These are phyloP conservation scores for Monascus ruber DNA, from an alignment of 2,329 filamentous ascomycete species.

Conservation along the genomic window DNA sequence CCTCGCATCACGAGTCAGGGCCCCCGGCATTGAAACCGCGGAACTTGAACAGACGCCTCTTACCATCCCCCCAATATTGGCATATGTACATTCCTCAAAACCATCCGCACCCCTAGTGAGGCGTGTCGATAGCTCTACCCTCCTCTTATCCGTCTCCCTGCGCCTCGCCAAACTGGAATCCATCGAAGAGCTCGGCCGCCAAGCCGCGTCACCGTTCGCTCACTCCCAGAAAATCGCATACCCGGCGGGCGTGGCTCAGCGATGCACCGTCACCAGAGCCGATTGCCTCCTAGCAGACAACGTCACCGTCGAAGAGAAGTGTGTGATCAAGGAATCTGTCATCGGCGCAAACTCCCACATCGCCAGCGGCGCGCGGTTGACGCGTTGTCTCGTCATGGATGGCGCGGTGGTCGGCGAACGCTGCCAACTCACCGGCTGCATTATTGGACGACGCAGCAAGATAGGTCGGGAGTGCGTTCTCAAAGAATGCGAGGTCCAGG, in stretches of 20 bases:
- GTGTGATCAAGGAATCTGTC: conserved; percentile 83
- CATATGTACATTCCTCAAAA: conserved; percentile 58
- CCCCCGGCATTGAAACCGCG: conserved; percentile 1
- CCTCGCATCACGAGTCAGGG: conserved; percentile 19
- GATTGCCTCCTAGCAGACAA: conserved; percentile 83
- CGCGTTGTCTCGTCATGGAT: conserved; percentile 87
- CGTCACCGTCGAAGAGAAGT: conserved; percentile 77
- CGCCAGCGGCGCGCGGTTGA: conserved; percentile 69
- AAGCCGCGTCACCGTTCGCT: conserved; percentile 58
- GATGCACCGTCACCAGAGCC: conserved; percentile 68
- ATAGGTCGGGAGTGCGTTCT: conserved; percentile 74
- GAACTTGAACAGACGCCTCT: conserved; percentile 12
- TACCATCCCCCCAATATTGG: conserved; percentile 61
- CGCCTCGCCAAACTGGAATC: conserved; percentile 68
- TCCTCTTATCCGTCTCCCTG: conserved; percentile 71
- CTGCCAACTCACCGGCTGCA: conserved; percentile 75
- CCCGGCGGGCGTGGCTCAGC: conserved; percentile 66
- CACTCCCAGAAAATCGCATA: conserved; percentile 72
- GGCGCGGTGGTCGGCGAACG: conserved; percentile 74
- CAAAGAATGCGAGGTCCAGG: conserved; percentile 84
- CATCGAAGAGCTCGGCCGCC: conserved; percentile 51
- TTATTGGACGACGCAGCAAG: conserved; percentile 68
- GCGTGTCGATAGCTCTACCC: conserved; percentile 74
- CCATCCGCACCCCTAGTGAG: conserved; percentile 57
- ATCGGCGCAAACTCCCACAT: conserved; percentile 83